phyloP scores from a whole-genome alignment of 2,329 filamentous ascomycete genomes.

The Neopestalotiopsis sp. region DNA sequence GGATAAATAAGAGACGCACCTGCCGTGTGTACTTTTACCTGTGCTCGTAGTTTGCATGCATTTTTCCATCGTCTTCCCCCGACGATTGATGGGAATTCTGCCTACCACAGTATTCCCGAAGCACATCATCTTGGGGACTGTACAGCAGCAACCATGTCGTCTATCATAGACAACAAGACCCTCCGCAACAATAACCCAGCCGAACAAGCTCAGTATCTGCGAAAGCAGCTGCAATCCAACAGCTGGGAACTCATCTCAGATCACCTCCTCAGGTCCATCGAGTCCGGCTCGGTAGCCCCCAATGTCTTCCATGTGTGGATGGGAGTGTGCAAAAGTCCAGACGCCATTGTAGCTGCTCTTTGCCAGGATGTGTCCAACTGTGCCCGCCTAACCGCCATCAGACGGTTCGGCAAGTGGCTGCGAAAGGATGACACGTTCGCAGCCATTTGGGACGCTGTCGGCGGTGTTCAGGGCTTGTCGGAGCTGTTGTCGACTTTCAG shows the following conservation, averaged over 20 bases:
- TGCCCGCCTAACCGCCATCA: conserved; percentile 23
- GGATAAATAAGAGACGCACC: too few species aligned
- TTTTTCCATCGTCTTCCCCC: too few species aligned
- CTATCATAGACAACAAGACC: conserved; percentile 10
- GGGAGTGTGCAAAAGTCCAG: conserved; percentile 22
- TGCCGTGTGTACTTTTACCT: too few species aligned
- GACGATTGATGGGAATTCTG: too few species aligned
- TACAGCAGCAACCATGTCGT: not conserved
- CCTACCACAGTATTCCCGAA: too few species aligned
- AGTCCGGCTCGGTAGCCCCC: conserved; percentile 21
- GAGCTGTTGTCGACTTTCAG: conserved; percentile 18
- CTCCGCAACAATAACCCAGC: conserved; percentile 7
- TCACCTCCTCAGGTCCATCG: conserved; percentile 19
- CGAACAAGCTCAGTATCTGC: conserved; percentile 12
- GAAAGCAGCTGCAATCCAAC: not conserved
- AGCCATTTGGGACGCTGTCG: conserved; percentile 15
- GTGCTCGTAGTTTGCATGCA: too few species aligned
- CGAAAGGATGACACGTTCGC: conserved; percentile 16
- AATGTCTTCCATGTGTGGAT: conserved; percentile 26
- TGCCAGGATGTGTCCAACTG: conserved; percentile 21
- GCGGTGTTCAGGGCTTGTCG: conserved; percentile 3
- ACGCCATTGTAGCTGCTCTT: conserved; percentile 22
- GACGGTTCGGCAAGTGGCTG: conserved; percentile 22
- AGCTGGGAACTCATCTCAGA: conserved; percentile 16
- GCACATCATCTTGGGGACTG: not conserved